phyloP scores from a whole-genome alignment of 2,329 filamentous ascomycete species.

The Trichoderma koningiopsis region DNA sequence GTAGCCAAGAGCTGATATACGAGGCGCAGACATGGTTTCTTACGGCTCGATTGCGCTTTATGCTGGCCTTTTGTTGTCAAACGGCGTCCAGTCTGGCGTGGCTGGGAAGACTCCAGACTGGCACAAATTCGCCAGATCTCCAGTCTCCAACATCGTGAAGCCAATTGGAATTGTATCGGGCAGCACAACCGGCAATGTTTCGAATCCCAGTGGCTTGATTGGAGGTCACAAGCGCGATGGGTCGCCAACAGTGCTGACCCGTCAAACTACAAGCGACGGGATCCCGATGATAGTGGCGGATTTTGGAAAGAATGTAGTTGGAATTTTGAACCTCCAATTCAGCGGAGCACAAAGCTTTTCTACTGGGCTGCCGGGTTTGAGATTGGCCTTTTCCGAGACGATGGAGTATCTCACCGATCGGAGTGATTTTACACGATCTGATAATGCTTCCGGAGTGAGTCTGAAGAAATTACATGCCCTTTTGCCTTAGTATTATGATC shows the following conservation, averaged over 20 bases:
- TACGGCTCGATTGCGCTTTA: neutral
- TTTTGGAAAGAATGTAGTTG: conserved; percentile 52
- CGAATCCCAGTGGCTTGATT: conserved; percentile 9
- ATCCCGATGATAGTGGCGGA: conserved; percentile 46
- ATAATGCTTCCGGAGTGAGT: conserved; percentile 40
- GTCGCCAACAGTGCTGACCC: conserved; percentile 7
- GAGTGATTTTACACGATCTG: conserved; percentile 53
- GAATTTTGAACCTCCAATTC: conserved; percentile 43
- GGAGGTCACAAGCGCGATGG: neutral
- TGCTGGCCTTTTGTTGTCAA: neutral
- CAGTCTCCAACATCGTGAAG: neutral
- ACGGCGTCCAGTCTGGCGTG: neutral
- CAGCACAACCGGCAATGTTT: conserved; percentile 12
- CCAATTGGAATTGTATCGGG: neutral
- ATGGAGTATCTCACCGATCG: conserved; percentile 46
- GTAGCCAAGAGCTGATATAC: neutral
- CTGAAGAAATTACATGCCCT: conserved; percentile 36
- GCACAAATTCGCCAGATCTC: conserved; percentile 6
- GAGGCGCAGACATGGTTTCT: neutral
- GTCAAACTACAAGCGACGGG: neutral
- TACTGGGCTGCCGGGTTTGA: conserved; percentile 43
- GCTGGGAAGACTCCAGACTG: neutral
- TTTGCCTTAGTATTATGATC: neutral
- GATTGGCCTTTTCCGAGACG: conserved; percentile 53
- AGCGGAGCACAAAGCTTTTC: conserved; percentile 28